Evolutionary conservation across 768 basidiomycete genomes (phyloP).

Genomic region (Crepidotus variabilis): DNA sequence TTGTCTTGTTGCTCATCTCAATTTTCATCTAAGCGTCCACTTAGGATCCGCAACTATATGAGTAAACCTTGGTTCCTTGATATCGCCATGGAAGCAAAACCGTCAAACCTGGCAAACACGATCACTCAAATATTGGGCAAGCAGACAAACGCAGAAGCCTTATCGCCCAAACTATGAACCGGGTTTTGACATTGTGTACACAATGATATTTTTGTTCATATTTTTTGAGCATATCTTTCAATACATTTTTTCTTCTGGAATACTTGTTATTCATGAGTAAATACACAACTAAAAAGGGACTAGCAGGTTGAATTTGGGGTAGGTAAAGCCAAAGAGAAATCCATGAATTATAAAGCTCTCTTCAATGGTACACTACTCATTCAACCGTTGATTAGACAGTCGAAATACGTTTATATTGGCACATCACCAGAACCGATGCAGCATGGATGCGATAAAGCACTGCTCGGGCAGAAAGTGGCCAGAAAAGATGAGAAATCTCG

Average conservation of each 20-base stretch:
- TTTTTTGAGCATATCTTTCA: no score
- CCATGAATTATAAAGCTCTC: slow-evolving; percentile 28
- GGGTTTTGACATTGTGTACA: neutral
- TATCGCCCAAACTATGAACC: no score
- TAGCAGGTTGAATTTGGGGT: slow-evolving; percentile 21
- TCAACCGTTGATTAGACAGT: slow-evolving; percentile 53
- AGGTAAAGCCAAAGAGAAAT: slow-evolving; percentile 27
- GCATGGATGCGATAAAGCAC: slow-evolving; percentile 52
- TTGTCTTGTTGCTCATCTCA: neutral
- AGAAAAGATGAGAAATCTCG: slow-evolving; percentile 3
- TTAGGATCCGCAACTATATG: slow-evolving; percentile 90
- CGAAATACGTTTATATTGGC: slow-evolving; percentile 54
- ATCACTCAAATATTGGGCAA: slow-evolving; percentile 33
- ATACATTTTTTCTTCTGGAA: no score
- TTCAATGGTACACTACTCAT: slow-evolving; percentile 39
- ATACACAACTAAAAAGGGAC: no score
- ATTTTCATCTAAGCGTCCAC: slow-evolving; percentile 1
- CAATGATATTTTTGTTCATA: neutral
- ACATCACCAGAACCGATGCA: slow-evolving; percentile 79
- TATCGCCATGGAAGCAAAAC: slow-evolving; percentile 53
- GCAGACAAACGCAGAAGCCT: neutral
- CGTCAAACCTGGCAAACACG: slow-evolving; percentile 46
- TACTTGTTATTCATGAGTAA: no score
- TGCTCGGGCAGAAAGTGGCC: slow-evolving; percentile 82
- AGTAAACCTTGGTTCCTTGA: slow-evolving; percentile 89